phyloP scores from a whole-genome alignment of 176 grass and related monocot species.

The Aegilops longissima region DNA sequence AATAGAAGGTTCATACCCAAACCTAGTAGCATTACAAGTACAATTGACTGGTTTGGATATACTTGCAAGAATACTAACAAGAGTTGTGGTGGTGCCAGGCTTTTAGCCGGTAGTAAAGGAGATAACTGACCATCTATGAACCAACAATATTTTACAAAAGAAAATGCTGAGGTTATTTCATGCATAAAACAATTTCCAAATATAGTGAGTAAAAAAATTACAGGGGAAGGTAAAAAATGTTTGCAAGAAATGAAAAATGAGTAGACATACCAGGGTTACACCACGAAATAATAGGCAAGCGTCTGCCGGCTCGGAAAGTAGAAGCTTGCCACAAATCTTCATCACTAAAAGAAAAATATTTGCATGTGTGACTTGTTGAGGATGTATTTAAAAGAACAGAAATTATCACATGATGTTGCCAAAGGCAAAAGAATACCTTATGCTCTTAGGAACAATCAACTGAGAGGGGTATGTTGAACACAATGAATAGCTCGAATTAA shows the following conservation, averaged over 20 bases:
- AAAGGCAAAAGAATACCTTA: constrained; percentile 61
- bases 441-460: constrained; percentile 78
- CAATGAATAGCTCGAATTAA: constrained; percentile 78
- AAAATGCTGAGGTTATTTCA: neutral
- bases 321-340: constrained; percentile 95
- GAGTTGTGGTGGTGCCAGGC: neutral
- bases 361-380: constrained; percentile 9
- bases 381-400: constrained; percentile 24
- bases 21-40: neutral
- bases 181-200: neutral
- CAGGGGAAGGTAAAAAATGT: neutral
- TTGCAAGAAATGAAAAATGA: neutral
- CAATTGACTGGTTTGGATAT: neutral
- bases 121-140: constrained; percentile 14
- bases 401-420: constrained; percentile 16
- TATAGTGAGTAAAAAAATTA: neutral
- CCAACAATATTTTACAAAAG: constrained; percentile 2
- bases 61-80: neutral
- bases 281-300: constrained; percentile 96
- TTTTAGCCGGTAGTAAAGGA: neutral
- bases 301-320: constrained; percentile 74
- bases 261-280: constrained; percentile 63
- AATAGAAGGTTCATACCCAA: neutral
- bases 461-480: constrained; percentile 91
- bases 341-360: constrained; percentile 54